A percentile compares a stretch with the other conserved stretches of the same genome.
These are phyloP conservation scores for Jaapia argillacea DNA, from an alignment of 768 basidiomycete genomes.

Conservation along the genomic window DNA sequence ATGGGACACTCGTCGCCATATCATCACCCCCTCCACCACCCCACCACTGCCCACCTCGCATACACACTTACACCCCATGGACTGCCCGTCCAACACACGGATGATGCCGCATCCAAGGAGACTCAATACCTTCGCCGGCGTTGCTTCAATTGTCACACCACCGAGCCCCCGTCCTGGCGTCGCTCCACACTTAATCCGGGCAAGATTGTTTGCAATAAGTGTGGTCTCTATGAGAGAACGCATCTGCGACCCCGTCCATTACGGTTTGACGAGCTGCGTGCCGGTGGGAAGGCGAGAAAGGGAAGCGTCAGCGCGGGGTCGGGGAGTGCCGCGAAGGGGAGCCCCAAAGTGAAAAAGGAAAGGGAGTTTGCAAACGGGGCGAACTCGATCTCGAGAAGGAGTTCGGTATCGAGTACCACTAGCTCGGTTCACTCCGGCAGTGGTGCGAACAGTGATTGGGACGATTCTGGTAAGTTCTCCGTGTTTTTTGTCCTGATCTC, in stretches of 20 bases:
- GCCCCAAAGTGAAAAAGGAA: slow-evolving; percentile 51
- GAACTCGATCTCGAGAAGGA: slow-evolving; percentile 35
- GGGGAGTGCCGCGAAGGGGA: slow-evolving; percentile 22
- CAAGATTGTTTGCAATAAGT: slow-evolving; percentile 93
- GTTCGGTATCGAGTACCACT: slow-evolving; percentile 53
- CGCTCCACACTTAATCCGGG: slow-evolving; percentile 82
- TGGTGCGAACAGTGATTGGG: slow-evolving; percentile 71
- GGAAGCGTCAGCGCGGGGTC: slow-evolving; percentile 21
- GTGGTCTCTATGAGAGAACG: slow-evolving; percentile 84
- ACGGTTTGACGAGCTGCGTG: slow-evolving; percentile 80
- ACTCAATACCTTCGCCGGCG: slow-evolving; percentile 83
- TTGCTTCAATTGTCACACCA: slow-evolving; percentile 89
- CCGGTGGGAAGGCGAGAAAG: slow-evolving; percentile 78
- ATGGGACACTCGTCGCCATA: slow-evolving; percentile 27
- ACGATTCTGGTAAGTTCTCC: slow-evolving; percentile 56
- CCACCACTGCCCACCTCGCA: slow-evolving; percentile 85
- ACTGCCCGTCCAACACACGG: slow-evolving; percentile 76
- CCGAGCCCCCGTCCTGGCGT: slow-evolving; percentile 84
- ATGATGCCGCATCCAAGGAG: slow-evolving; percentile 85
- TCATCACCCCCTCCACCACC: slow-evolving; percentile 51
- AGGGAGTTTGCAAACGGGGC: slow-evolving; percentile 24
- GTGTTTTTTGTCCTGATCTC: slow-evolving; percentile 17
- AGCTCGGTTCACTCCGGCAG: slow-evolving; percentile 45
- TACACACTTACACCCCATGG: slow-evolving; percentile 54
- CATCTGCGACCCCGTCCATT: slow-evolving; percentile 75